These are phyloP conservation scores for Leccinum pallidistipes DNA, from an alignment of 1,284 basidiomycete species.

Conservation along the genomic window DNA sequence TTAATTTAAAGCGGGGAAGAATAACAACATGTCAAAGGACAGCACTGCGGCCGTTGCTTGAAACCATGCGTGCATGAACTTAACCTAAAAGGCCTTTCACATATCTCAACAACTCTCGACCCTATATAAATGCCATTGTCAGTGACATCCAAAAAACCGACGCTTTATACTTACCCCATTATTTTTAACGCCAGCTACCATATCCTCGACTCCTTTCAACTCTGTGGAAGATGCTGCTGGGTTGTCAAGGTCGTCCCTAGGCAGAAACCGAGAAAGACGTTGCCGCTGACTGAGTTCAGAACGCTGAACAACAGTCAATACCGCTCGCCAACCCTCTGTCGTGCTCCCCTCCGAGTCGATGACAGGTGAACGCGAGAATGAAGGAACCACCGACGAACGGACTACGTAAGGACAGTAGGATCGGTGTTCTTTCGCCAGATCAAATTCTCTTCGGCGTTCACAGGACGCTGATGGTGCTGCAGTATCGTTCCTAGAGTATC, in stretches of 20 bases:
- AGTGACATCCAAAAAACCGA: conserved; percentile 3
- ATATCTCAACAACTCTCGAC: conserved; percentile 69
- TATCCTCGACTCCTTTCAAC: conserved; percentile 61
- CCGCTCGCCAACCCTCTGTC: conserved; percentile 78
- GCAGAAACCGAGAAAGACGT: conserved; percentile 38
- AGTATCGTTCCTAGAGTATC: conserved; percentile 45
- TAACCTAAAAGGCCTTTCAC: conserved; percentile 66
- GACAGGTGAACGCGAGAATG: conserved; percentile 42
- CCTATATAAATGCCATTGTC: conserved; percentile 41
- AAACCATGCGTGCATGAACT: conserved; percentile 10
- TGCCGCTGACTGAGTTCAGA: conserved; percentile 62
- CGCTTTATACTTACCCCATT: conserved; percentile 54
- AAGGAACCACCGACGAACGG: conserved; percentile 64
- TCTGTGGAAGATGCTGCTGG: conserved; percentile 19
- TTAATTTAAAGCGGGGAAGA: neutral
- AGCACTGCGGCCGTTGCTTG: neutral
- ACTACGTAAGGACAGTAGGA: conserved; percentile 80
- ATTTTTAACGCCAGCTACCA: conserved; percentile 72
- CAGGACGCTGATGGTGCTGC: conserved; percentile 15
- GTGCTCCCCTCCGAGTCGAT: conserved; percentile 28
- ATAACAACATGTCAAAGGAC: neutral
- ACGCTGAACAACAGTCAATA: conserved; percentile 62
- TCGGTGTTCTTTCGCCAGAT: conserved; percentile 75
- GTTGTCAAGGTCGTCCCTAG: conserved; percentile 8
- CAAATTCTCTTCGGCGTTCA: conserved; percentile 57